Conservation (phyloP, 306 rosid genomes). For the Ziziphus jujuba region DNA sequence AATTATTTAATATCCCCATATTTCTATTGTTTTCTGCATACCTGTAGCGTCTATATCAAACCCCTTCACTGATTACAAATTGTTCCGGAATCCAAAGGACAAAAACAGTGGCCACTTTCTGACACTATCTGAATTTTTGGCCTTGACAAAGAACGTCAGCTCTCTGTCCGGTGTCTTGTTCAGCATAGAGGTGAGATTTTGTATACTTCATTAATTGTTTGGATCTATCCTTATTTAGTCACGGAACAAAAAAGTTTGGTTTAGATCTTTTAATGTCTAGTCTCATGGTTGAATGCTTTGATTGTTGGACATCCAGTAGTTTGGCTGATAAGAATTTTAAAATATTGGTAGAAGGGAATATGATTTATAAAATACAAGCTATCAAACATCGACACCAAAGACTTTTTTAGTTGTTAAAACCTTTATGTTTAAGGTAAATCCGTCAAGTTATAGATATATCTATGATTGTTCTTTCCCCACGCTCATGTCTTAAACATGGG, state of each 20-base stretch:
- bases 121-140: constrained; percentile 69
- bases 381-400: too few relatives aligned
- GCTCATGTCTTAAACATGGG: too few relatives aligned
- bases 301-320: not conserved
- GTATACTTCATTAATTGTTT: not conserved
- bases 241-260: not conserved
- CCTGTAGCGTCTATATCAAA: constrained; percentile 67
- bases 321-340: not conserved
- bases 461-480: too few relatives aligned
- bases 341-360: too few relatives aligned
- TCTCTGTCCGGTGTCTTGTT: constrained; percentile 73
- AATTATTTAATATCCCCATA: constrained; percentile 24
- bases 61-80: constrained; percentile 29
- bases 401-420: too few relatives aligned
- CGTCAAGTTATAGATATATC: too few relatives aligned
- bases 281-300: not conserved
- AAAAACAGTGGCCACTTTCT: constrained; percentile 43
- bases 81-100: constrained; percentile 63
- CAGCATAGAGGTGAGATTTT: constrained; percentile 63
- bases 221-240: not conserved
- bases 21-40: not conserved
- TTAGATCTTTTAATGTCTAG: not conserved
- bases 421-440: too few relatives aligned
- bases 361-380: too few relatives aligned
- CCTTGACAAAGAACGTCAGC: constrained; percentile 58